Percentiles rank a stretch among this genome's conserved stretches.
Evolutionary conservation across 495 filamentous ascomycete species (phyloP).

Genomic region (Tuber indicum): DNA sequence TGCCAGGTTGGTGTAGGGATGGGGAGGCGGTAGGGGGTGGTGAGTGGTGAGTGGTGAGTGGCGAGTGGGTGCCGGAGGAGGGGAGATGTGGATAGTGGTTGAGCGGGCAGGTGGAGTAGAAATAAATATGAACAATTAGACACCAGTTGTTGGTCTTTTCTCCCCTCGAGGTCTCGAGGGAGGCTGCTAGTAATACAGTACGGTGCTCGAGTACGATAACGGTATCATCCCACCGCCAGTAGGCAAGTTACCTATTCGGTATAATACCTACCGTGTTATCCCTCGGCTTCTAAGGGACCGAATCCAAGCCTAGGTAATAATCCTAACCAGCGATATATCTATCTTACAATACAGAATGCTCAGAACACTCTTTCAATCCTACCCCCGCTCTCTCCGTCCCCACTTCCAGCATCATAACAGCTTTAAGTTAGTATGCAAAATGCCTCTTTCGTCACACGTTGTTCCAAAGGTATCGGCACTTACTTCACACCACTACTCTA

Average conservation of each 20-base stretch:
- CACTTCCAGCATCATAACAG: slow-evolving; percentile 13
- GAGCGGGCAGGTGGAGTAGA: too few species aligned
- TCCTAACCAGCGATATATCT: background rate
- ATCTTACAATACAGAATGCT: slow-evolving; percentile 16
- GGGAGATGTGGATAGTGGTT: too few species aligned
- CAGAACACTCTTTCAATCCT: slow-evolving; percentile 15
- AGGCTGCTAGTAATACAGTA: too few species aligned
- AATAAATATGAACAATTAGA: too few species aligned
- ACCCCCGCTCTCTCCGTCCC: slow-evolving; percentile 12
- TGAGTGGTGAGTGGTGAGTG: too few species aligned
- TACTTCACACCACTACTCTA: background rate
- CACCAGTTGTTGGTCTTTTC: too few species aligned
- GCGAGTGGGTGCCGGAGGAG: too few species aligned
- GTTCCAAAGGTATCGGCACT: slow-evolving; percentile 25
- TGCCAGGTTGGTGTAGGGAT: too few species aligned
- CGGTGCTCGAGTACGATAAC: too few species aligned
- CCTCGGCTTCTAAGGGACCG: background rate
- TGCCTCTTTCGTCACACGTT: slow-evolving; percentile 28
- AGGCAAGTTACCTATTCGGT: background rate
- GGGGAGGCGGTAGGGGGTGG: too few species aligned
- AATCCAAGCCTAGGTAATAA: background rate
- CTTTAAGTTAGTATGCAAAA: slow-evolving; percentile 16
- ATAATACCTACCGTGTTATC: background rate
- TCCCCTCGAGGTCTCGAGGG: too few species aligned
- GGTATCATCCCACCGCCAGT: too few species aligned